Evolutionary conservation across 495 filamentous ascomycete genomes (phyloP).

Genomic region (Aspergillus bridgeri): DNA sequence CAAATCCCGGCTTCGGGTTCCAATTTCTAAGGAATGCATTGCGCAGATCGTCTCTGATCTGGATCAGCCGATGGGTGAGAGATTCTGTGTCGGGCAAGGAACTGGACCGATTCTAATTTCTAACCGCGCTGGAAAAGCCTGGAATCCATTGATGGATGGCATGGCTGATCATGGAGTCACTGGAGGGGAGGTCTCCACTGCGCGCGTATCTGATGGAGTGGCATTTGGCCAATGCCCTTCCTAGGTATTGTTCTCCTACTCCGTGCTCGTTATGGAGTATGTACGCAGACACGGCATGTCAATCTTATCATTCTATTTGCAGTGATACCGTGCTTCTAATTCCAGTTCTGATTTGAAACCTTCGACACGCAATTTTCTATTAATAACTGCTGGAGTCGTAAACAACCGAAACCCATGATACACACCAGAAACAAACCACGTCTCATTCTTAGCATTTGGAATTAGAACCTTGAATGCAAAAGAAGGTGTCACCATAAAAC

Average conservation of each 20-base stretch:
- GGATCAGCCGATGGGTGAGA: neutral
- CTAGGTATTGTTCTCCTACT: too few species aligned
- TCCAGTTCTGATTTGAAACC: neutral
- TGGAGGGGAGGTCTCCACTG: neutral
- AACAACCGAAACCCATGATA: neutral
- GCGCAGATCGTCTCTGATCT: neutral
- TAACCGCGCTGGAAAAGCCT: too few species aligned
- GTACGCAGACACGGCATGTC: neutral
- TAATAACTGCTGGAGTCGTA: neutral
- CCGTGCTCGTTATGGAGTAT: neutral
- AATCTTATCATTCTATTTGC: neutral
- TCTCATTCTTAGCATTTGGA: neutral
- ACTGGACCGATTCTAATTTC: too few species aligned
- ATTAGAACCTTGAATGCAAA: neutral
- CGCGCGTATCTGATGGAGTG: neutral
- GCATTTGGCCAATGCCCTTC: neutral
- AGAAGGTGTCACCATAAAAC: too few species aligned
- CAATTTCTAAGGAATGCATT: neutral
- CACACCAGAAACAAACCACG: neutral
- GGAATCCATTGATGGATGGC: too few species aligned
- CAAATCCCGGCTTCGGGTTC: too few species aligned
- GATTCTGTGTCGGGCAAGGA: neutral
- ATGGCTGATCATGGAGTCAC: neutral
- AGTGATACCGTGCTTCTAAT: too few species aligned
- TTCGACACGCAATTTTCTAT: neutral